phyloP scores from a whole-genome alignment of 306 rosid genomes.

The Crataegus laevigata region DNA sequence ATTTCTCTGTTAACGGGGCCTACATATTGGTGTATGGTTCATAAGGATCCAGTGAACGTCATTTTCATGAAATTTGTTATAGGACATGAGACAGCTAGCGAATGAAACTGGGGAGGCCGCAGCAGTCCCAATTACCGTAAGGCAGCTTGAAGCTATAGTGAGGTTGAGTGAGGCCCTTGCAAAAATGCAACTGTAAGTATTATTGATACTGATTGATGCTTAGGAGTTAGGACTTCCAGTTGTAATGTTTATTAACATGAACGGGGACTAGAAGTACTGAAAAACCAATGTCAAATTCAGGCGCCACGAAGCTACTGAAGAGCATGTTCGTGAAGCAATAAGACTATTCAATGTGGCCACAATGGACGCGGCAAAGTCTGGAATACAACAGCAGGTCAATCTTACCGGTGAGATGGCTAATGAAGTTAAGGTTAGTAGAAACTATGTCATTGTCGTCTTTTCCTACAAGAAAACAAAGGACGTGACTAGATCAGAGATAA shows the following conservation, averaged over 20 bases:
- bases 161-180: conserved; percentile 97
- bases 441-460: neutral
- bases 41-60: neutral
- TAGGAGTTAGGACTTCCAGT: neutral
- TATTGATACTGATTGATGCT: neutral
- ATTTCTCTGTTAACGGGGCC: neutral
- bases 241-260: neutral
- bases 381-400: conserved; percentile 81
- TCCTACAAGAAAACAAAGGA: neutral
- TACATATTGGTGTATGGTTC: neutral
- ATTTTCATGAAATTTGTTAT: conserved; percentile 6
- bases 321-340: conserved; percentile 78
- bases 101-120: conserved; percentile 90
- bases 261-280: neutral
- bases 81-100: conserved; percentile 98
- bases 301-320: conserved; percentile 73
- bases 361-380: conserved; percentile 95
- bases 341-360: conserved; percentile 86
- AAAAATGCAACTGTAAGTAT: conserved; percentile 87
- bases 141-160: conserved; percentile 96
- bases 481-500: neutral
- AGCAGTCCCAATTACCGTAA: conserved; percentile 85
- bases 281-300: conserved; percentile 20
- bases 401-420: conserved; percentile 79
- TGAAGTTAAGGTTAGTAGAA: conserved; percentile 72